These are phyloP conservation scores for Closterium sp. DNA, from an alignment of 139 green algal species.

Conservation along the genomic window DNA sequence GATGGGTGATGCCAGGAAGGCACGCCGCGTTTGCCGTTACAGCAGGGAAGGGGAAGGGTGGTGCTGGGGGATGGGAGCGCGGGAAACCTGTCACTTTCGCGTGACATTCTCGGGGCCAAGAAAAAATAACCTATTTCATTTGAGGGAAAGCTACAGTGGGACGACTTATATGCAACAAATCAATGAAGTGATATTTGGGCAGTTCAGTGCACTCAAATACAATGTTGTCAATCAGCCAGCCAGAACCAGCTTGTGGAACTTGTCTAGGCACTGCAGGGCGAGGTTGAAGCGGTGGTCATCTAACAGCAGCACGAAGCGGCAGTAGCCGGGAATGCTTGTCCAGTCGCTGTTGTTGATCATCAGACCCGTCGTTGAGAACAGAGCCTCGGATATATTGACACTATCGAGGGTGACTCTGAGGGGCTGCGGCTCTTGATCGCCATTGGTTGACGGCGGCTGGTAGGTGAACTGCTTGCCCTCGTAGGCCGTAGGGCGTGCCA, in stretches of 20 bases:
- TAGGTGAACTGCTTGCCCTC: slow-evolving; percentile 17
- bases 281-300: slow-evolving; percentile 14
- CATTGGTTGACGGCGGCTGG: background rate
- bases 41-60: background rate
- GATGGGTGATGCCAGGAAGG: background rate
- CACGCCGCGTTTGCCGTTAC: background rate
- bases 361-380: slow-evolving; percentile 7
- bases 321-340: slow-evolving; percentile 25
- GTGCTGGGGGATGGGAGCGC: background rate
- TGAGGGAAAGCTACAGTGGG: too few relatives aligned
- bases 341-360: slow-evolving; percentile 30
- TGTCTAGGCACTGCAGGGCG: background rate
- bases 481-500: slow-evolving; percentile 11
- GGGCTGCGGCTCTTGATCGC: background rate
- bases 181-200: too few relatives aligned
- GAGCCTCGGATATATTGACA: slow-evolving; percentile 15
- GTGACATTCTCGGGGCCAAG: background rate
- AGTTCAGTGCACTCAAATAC: background rate
- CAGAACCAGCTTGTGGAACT: background rate
- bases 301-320: slow-evolving; percentile 20
- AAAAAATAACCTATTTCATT: too few relatives aligned
- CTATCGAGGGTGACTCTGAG: background rate
- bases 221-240: background rate
- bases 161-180: too few relatives aligned
- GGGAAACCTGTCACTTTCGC: background rate